Evolutionary conservation across 257 asterid genomes (phyloP).

Genomic region (Leonotis leonurus): DNA sequence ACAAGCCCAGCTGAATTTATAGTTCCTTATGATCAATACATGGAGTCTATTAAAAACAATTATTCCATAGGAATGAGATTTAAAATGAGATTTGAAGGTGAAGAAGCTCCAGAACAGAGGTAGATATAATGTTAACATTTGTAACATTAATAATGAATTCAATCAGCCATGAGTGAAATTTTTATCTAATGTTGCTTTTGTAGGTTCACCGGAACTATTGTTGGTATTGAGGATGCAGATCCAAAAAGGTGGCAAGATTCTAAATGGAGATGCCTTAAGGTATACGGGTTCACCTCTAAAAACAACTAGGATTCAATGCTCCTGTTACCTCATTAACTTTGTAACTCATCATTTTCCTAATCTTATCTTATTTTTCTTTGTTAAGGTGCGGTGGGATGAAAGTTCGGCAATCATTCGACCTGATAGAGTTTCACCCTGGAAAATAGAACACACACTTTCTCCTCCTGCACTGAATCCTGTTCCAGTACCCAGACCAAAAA

Average conservation of each 20-base stretch:
- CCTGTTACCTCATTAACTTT: neutral
- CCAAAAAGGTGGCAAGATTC: slow-evolving; percentile 74
- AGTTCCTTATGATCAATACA: slow-evolving; percentile 75
- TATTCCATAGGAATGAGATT: slow-evolving; percentile 94
- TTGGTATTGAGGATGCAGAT: slow-evolving; percentile 83
- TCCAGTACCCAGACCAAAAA: slow-evolving; percentile 63
- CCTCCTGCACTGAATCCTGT: slow-evolving; percentile 86
- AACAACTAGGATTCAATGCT: neutral
- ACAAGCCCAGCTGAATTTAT: slow-evolving; percentile 92
- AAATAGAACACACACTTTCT: slow-evolving; percentile 78
- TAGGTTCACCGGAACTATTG: slow-evolving; percentile 92
- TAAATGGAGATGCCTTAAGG: slow-evolving; percentile 97
- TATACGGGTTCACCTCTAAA: slow-evolving; percentile 17
- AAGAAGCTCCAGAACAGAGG: slow-evolving; percentile 99
- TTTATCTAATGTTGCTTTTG: neutral
- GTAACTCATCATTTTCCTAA: slow-evolving; percentile 3
- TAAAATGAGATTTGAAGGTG: slow-evolving; percentile 98
- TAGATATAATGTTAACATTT: slow-evolving; percentile 20
- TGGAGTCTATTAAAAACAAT: slow-evolving; percentile 69
- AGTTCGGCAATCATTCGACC: slow-evolving; percentile 76
- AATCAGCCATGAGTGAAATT: neutral
- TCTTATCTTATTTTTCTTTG: slow-evolving; percentile 4
- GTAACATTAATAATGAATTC: neutral
- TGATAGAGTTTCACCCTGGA: slow-evolving; percentile 96
- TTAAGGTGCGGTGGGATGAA: slow-evolving; percentile 98